Evolutionary conservation across 2,329 filamentous ascomycete genomes (phyloP).

Genomic region (Botrytis fabae): DNA sequence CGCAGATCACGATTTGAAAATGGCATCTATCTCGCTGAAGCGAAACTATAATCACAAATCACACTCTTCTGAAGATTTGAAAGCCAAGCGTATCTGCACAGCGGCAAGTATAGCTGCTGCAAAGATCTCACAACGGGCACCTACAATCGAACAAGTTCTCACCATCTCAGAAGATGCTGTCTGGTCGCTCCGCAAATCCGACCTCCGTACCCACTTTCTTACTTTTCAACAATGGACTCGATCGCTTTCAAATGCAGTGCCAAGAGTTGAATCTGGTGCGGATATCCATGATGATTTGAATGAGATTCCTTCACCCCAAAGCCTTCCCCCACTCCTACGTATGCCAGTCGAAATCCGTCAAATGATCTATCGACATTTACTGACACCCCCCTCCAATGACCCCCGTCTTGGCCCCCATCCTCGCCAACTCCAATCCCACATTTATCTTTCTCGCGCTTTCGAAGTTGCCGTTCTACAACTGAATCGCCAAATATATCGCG

Average conservation of each 20-base stretch:
- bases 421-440: slow-evolving; percentile 35
- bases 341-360: slow-evolving; percentile 35
- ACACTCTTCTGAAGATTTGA: not conserved
- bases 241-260: slow-evolving; percentile 25
- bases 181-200: slow-evolving; percentile 33
- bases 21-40: slow-evolving; percentile 2
- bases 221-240: slow-evolving; percentile 32
- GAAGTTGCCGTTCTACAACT: slow-evolving; percentile 30
- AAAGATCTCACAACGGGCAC: slow-evolving; percentile 9
- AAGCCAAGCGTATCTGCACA: slow-evolving; percentile 5
- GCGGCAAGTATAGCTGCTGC: slow-evolving; percentile 11
- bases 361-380: slow-evolving; percentile 31
- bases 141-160: slow-evolving; percentile 25
- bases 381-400: slow-evolving; percentile 25
- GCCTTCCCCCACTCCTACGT: slow-evolving; percentile 29
- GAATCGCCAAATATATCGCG: slow-evolving; percentile 33
- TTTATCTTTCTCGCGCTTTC: slow-evolving; percentile 34
- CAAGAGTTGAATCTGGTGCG: slow-evolving; percentile 12
- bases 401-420: slow-evolving; percentile 36
- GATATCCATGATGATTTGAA: slow-evolving; percentile 11
- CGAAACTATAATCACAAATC: not conserved
- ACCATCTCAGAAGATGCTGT: slow-evolving; percentile 33
- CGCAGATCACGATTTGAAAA: slow-evolving; percentile 1
- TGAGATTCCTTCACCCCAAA: not conserved
- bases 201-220: slow-evolving; percentile 33